Conservation (phyloP, 75 land plant species). For the Sequoia sempervirens region DNA sequence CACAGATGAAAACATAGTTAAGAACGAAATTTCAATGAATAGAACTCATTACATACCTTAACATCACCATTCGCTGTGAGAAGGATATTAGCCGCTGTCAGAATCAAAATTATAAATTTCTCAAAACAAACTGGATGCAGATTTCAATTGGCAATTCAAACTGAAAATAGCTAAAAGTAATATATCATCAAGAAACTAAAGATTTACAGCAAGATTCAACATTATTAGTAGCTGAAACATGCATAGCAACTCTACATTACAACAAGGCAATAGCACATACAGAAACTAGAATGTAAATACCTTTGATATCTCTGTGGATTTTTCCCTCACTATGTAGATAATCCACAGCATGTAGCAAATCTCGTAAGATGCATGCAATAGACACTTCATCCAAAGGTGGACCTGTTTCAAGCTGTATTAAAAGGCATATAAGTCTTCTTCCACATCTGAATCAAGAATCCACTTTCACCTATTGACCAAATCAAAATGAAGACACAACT, state of each 20-base stretch:
- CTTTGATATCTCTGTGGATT: conserved; percentile 98
- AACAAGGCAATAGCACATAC: conserved; percentile 6
- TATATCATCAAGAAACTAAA: not conserved
- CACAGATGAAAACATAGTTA: not conserved
- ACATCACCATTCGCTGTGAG: conserved; percentile 97
- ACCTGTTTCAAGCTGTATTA: conserved; percentile 82
- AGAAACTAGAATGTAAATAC: conserved; percentile 22
- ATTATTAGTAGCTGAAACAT: not conserved
- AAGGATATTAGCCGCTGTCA: conserved; percentile 94
- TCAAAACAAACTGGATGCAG: not conserved
- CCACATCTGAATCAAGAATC: conserved; percentile 3
- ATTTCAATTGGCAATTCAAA: not conserved
- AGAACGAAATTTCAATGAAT: not conserved
- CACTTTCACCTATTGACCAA: not conserved
- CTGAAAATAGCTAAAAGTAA: not conserved
- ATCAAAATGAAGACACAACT: not conserved
- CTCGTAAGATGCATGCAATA: conserved; percentile 90
- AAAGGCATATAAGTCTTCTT: conserved; percentile 5
- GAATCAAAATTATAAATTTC: not conserved
- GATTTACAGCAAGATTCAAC: not conserved
- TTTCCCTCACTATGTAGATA: conserved; percentile 94
- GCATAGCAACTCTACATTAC: conserved; percentile 3
- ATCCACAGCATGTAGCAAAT: conserved; percentile 90
- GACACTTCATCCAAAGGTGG: conserved; percentile 95
- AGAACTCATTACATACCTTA: conserved; percentile 49